These are phyloP conservation scores for Puccinia coronata DNA, from an alignment of 1,284 basidiomycete species.

Conservation along the genomic window DNA sequence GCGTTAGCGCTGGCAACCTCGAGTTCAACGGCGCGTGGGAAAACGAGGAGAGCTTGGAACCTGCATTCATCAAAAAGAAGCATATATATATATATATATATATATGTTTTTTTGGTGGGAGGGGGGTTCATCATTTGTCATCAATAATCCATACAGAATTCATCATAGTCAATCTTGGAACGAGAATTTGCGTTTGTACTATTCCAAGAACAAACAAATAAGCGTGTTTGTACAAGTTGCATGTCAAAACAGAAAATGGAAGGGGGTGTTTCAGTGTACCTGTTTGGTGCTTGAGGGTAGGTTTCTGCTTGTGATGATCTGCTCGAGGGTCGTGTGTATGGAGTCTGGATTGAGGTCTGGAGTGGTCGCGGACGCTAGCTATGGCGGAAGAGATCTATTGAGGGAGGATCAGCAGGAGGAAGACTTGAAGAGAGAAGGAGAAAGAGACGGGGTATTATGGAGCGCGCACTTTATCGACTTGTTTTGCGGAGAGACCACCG, in stretches of 20 bases:
- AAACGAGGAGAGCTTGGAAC: conserved; percentile 34
- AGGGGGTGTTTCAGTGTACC: not conserved
- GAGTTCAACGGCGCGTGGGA: conserved; percentile 45
- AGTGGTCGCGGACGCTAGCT: conserved; percentile 37
- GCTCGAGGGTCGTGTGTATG: not conserved
- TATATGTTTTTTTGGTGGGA: not conserved
- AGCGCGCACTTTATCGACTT: conserved; percentile 34
- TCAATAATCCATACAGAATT: not conserved
- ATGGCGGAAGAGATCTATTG: conserved; percentile 41
- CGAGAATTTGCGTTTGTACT: not conserved
- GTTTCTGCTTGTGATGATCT: not conserved
- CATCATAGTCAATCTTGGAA: not conserved
- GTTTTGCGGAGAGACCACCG: conserved; percentile 47
- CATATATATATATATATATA: no score
- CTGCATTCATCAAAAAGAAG: not conserved
- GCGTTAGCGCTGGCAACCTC: conserved; percentile 36
- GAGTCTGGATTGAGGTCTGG: not conserved
- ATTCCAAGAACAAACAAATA: not conserved
- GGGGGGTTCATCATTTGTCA: not conserved
- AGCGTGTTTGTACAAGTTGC: not conserved
- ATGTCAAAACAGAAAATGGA: not conserved
- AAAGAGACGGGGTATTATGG: not conserved
- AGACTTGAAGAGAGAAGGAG: not conserved
- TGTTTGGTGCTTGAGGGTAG: not conserved
- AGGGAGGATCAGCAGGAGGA: not conserved